A percentile compares a stretch with the other conserved stretches of the same genome.
Conservation (phyloP, 106 monocot species). For the Dioscorea alata region DNA sequence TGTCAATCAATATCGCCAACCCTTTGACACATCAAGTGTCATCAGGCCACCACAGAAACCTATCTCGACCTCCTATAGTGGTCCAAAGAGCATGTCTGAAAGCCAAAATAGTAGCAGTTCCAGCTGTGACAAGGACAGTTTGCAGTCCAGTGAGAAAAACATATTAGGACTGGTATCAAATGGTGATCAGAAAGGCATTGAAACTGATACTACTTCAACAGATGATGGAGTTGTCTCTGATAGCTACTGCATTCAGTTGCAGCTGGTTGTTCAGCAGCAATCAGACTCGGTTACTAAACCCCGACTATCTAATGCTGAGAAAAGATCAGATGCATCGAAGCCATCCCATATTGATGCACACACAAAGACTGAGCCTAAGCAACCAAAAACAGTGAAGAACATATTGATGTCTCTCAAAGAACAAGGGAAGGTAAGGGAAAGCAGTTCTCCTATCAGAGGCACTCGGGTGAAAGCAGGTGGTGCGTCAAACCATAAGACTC, state of each 20-base stretch:
- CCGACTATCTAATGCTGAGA: constrained; percentile 10
- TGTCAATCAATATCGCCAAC: constrained; percentile 58
- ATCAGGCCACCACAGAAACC: constrained; percentile 31
- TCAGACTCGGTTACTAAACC: constrained; percentile 5
- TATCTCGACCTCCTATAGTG: constrained; percentile 11
- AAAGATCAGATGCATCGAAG: constrained; percentile 29
- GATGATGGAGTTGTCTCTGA: constrained; percentile 18
- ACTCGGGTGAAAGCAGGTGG: constrained; percentile 26
- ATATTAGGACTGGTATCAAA: constrained; percentile 10
- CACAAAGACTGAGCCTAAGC: constrained; percentile 28
- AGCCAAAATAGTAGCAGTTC: constrained; percentile 81
- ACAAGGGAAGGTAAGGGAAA: constrained; percentile 55
- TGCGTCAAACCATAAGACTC: constrained; percentile 18
- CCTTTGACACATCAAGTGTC: constrained; percentile 29
- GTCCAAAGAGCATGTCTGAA: constrained; percentile 54
- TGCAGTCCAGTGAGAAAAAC: constrained; percentile 42
- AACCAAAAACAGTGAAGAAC: constrained; percentile 49
- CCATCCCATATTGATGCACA: constrained; percentile 20
- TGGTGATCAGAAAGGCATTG: constrained; percentile 19
- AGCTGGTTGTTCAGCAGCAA: not conserved
- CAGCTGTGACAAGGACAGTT: constrained; percentile 70
- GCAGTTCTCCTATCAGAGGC: constrained; percentile 55
- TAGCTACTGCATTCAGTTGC: constrained; percentile 2
- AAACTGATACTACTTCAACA: constrained; percentile 21
- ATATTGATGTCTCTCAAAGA: constrained; percentile 48